Evolutionary conservation across 202 grass and related monocot genomes (phyloP).

Genomic region (Zizania palustris): DNA sequence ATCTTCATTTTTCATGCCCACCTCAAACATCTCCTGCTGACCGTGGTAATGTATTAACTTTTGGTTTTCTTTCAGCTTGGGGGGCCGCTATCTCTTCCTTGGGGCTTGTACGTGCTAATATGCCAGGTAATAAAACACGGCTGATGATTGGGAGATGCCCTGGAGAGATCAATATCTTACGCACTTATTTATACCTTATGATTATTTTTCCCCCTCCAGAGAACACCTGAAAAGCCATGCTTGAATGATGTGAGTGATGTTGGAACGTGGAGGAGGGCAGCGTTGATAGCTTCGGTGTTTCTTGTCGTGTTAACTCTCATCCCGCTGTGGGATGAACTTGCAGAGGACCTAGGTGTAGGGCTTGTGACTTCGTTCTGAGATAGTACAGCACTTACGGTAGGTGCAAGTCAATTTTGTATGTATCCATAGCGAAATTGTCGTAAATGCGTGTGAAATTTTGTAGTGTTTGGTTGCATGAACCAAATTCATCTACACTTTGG

Average conservation of each 20-base stretch:
- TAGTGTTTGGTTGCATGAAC: no score
- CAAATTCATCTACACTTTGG: no score
- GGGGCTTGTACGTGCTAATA: conserved; percentile 95
- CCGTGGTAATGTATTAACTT: conserved; percentile 10
- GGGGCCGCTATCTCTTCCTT: conserved; percentile 87
- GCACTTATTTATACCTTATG: conserved; percentile 26
- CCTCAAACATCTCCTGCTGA: neutral
- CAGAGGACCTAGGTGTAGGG: conserved; percentile 91
- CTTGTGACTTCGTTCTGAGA: conserved; percentile 76
- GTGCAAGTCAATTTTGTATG: conserved; percentile 54
- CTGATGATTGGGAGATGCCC: conserved; percentile 19
- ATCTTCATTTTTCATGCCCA: neutral
- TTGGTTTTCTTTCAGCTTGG: conserved; percentile 62
- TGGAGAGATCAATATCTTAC: neutral
- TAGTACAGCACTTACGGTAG: conserved; percentile 18
- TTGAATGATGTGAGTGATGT: conserved; percentile 90
- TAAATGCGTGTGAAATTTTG: conserved; percentile 22
- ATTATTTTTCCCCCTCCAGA: conserved; percentile 50
- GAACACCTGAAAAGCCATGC: conserved; percentile 86
- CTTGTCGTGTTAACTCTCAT: conserved; percentile 86
- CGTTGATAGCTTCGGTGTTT: conserved; percentile 63
- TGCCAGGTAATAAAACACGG: conserved; percentile 78
- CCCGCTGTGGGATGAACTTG: conserved; percentile 91
- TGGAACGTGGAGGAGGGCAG: conserved; percentile 80
- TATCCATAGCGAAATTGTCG: conserved; percentile 18